These are phyloP conservation scores for Penicillium odoratum DNA, from an alignment of 495 filamentous ascomycete genomes.

Conservation along the genomic window DNA sequence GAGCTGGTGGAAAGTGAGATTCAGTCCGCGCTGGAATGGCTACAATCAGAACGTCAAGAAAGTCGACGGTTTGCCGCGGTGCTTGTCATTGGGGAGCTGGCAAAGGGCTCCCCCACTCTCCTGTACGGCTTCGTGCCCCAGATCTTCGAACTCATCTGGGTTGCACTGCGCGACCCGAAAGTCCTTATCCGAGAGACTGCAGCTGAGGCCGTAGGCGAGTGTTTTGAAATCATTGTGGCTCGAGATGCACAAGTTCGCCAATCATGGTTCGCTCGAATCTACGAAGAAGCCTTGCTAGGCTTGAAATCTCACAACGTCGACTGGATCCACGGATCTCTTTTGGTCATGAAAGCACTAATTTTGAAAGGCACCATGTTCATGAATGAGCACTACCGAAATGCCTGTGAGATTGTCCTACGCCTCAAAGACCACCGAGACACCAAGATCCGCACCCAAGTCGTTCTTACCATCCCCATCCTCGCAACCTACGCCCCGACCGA, in stretches of 20 bases:
- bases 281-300: slow-evolving; percentile 75
- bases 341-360: slow-evolving; percentile 87
- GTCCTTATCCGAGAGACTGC: slow-evolving; percentile 89
- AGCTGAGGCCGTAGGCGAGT: slow-evolving; percentile 85
- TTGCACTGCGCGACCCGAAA: slow-evolving; percentile 83
- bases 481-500: slow-evolving; percentile 87
- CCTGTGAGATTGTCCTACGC: slow-evolving; percentile 85
- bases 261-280: slow-evolving; percentile 82
- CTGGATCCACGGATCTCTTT: slow-evolving; percentile 83
- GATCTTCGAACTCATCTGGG: slow-evolving; percentile 94
- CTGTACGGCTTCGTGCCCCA: slow-evolving; percentile 89
- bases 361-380: slow-evolving; percentile 98
- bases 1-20: slow-evolving; percentile 97
- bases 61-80: slow-evolving; percentile 89
- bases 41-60: slow-evolving; percentile 93
- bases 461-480: slow-evolving; percentile 86
- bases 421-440: slow-evolving; percentile 89
- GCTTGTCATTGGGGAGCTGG: slow-evolving; percentile 84
- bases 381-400: slow-evolving; percentile 82
- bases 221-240: slow-evolving; percentile 89
- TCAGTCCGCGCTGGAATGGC: slow-evolving; percentile 89
- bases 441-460: slow-evolving; percentile 82
- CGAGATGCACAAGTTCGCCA: slow-evolving; percentile 83
- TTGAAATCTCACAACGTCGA: slow-evolving; percentile 79
- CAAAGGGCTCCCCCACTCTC: slow-evolving; percentile 85